Conservation (phyloP, 371 early-diverging fungal species). For the Lichtheimia corymbifera region DNA sequence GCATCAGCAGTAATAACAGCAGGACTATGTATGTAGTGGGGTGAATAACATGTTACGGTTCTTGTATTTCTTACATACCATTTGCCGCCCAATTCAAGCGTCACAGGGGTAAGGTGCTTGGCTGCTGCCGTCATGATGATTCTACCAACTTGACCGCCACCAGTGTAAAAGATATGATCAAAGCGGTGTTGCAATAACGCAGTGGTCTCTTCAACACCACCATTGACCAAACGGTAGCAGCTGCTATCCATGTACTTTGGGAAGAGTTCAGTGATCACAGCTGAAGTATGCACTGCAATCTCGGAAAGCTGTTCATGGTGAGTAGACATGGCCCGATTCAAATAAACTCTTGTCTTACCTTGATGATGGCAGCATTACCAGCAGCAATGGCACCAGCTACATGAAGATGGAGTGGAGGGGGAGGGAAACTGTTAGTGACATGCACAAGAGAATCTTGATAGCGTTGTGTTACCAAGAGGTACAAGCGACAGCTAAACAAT, state of each 20-base stretch:
- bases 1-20: constrained; percentile 66
- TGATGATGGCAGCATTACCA: constrained; percentile 79
- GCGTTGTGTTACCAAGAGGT: constrained; percentile 26
- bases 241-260: constrained; percentile 73
- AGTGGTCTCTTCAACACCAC: constrained; percentile 79
- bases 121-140: constrained; percentile 79
- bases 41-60: neutral
- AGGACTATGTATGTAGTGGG: constrained; percentile 44
- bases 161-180: constrained; percentile 92
- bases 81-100: constrained; percentile 89
- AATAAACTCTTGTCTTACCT: constrained; percentile 32
- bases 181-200: constrained; percentile 67
- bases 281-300: constrained; percentile 69
- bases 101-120: constrained; percentile 69
- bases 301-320: constrained; percentile 65
- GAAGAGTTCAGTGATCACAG: constrained; percentile 62
- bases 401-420: neutral
- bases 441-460: neutral
- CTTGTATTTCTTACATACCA: constrained; percentile 33
- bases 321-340: too few species aligned
- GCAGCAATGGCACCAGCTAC: constrained; percentile 86
- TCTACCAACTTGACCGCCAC: constrained; percentile 75
- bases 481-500: constrained; percentile 25
- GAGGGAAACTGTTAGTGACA: neutral
- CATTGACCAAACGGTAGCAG: constrained; percentile 78